These are phyloP conservation scores for Penicillium ochrochloron DNA, from an alignment of 495 filamentous ascomycete species.

Conservation along the genomic window DNA sequence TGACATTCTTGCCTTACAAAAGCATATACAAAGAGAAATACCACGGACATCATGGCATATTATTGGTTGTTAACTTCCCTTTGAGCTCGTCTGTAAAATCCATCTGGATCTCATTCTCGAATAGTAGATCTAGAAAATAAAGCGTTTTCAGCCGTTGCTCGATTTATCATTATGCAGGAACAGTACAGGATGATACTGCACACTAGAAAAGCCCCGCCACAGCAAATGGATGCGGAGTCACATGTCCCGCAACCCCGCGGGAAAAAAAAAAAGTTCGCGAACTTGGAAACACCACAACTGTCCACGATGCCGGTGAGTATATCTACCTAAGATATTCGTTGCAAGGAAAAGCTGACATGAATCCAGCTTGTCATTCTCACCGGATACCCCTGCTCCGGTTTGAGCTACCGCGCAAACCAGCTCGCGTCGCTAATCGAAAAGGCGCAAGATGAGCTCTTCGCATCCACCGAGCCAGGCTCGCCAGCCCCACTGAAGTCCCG, in stretches of 20 bases:
- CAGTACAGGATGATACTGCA: background rate
- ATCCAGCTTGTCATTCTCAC: conserved; percentile 87
- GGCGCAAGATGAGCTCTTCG: conserved; percentile 59
- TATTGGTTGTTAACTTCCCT: background rate
- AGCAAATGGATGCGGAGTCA: conserved; percentile 27
- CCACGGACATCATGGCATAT: background rate
- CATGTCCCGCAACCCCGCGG: conserved; percentile 39
- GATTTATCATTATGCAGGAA: background rate
- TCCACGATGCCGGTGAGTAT: conserved; percentile 42
- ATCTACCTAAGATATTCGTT: background rate
- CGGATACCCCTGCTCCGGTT: conserved; percentile 91
- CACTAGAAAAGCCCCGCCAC: background rate
- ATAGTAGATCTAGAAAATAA: background rate
- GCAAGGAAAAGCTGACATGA: background rate
- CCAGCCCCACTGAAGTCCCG: conserved; percentile 51
- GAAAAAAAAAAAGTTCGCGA: conserved; percentile 31
- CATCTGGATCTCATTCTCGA: background rate
- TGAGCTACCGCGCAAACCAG: conserved; percentile 83
- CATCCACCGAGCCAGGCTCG: conserved; percentile 40
- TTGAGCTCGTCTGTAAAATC: background rate
- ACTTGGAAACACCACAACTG: conserved; percentile 17
- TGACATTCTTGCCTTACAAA: conserved; percentile 23
- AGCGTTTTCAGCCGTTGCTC: background rate
- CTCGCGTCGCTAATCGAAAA: conserved; percentile 59
- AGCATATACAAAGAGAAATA: conserved; percentile 22